These are phyloP conservation scores for Ceriops decandra DNA, from an alignment of 345 rosid species.

Conservation along the genomic window DNA sequence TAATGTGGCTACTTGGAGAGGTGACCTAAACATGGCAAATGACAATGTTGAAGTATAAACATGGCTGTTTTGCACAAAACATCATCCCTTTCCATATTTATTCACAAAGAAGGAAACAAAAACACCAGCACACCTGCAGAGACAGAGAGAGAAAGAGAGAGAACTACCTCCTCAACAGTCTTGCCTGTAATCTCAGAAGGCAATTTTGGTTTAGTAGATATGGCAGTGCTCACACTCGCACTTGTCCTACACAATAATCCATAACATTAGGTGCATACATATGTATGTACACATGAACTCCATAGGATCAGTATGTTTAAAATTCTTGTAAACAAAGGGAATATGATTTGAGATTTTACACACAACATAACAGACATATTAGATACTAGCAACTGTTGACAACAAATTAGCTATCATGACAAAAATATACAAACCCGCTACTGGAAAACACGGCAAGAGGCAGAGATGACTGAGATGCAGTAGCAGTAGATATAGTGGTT, in stretches of 20 bases:
- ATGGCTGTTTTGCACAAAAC: no score
- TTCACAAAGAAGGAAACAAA: no score
- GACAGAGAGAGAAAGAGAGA: not conserved
- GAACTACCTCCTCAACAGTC: constrained; percentile 90
- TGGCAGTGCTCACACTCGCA: constrained; percentile 45
- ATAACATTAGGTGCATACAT: not conserved
- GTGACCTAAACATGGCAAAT: no score
- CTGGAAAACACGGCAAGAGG: constrained; percentile 61
- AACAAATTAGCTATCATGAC: not conserved
- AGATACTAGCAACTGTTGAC: not conserved
- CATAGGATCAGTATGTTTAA: not conserved
- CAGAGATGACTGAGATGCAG: constrained; percentile 48
- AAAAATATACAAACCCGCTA: constrained; percentile 62
- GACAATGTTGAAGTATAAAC: no score
- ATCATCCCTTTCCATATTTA: no score
- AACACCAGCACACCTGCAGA: not conserved
- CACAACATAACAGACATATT: not conserved
- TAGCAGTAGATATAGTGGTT: constrained; percentile 36
- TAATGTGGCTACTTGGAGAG: no score
- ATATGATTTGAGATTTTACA: not conserved
- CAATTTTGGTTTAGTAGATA: constrained; percentile 55
- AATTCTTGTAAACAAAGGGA: not conserved
- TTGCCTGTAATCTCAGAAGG: constrained; percentile 91
- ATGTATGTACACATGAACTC: not conserved
- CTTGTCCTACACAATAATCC: constrained; percentile 43